Base-by-base conservation (phyloP, 2,329 filamentous ascomycete genomes). In the Pyrenophora seminiperda region DNA sequence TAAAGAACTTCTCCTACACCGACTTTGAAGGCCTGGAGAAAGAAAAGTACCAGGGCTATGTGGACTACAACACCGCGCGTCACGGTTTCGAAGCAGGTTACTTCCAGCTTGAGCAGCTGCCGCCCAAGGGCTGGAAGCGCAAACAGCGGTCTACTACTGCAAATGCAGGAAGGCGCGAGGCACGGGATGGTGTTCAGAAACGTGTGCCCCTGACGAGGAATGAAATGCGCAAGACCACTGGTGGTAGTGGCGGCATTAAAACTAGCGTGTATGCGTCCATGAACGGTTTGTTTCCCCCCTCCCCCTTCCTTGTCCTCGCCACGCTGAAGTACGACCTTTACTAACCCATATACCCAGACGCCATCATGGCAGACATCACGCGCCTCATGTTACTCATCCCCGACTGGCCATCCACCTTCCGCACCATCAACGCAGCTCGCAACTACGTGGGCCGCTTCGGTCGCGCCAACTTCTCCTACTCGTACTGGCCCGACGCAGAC, bases 1-100 rank as follows among this genome's bases (percentile, higher is more conserved):
- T 13, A 9, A 27, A 27, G 10, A 27, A 27, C 10, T 46, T 46
- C n/a, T 2, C 10, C 4, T 46, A 46, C n/a, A 39, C 34, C 11
- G 10, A n/a, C 4, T 46, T 46, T 22, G 22, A 24, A 2, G 44
- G 41, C 24, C 38, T 60, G 5, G 49, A 47, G 19, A 3, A 18
- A 40, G 10, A 7, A 2, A 49, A 30, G 32, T 60, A 33, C 15
- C 9, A 33, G 7, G 13, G 37, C 14, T 46, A 39, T 13, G 34
- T 46, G 4, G 31, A 46, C 4, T 46, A n/a, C 18, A 46, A 46
- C 3, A 4, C 37, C 41, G 13, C 47, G 32, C 24, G 52, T 33
- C 36, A 44, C 17, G 42, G 41, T 19, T 44, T 50, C 15, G 31
- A 40, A 22, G 42, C 41, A 0, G 46, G 52, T 5, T 10, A 27